Evolutionary conservation across 768 basidiomycete genomes (phyloP).

Genomic region (Rhizopogon vinicolor): DNA sequence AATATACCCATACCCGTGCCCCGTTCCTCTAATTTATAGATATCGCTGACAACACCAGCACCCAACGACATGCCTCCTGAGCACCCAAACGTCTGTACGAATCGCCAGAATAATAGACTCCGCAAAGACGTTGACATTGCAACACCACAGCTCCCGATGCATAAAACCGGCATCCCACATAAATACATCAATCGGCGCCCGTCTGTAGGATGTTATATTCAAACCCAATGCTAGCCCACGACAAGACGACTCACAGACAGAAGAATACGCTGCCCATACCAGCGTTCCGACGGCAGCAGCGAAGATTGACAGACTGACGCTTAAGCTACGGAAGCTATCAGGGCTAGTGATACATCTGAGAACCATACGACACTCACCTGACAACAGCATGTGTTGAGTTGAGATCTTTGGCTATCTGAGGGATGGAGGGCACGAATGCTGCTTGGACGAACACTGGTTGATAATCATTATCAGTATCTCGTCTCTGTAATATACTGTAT

Average conservation of each 20-base stretch:
- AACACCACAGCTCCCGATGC: conserved; percentile 54
- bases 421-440: too few relatives aligned
- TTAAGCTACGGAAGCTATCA: too few relatives aligned
- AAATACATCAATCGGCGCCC: conserved; percentile 59
- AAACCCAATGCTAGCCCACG: conserved; percentile 2
- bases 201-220: conserved; percentile 32
- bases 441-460: too few relatives aligned
- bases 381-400: too few relatives aligned
- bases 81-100: conserved; percentile 57
- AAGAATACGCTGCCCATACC: conserved; percentile 42
- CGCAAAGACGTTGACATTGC: conserved; percentile 39
- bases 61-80: conserved; percentile 49
- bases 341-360: too few relatives aligned
- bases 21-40: conserved; percentile 54
- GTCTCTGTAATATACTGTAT: too few relatives aligned
- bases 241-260: conserved; percentile 31
- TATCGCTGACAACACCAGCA: conserved; percentile 54
- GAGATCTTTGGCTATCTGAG: too few relatives aligned
- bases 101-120: conserved; percentile 49
- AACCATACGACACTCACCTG: too few relatives aligned
- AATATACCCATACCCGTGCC: conserved; percentile 47
- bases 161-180: conserved; percentile 38
- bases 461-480: too few relatives aligned
- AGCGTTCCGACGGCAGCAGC: conserved; percentile 38
- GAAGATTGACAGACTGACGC: conserved; percentile 17